Evolutionary conservation across 768 basidiomycete genomes (phyloP), one percentile per base, ranked within the genome.

Genomic region (Lactarius sanguifluus): DNA sequence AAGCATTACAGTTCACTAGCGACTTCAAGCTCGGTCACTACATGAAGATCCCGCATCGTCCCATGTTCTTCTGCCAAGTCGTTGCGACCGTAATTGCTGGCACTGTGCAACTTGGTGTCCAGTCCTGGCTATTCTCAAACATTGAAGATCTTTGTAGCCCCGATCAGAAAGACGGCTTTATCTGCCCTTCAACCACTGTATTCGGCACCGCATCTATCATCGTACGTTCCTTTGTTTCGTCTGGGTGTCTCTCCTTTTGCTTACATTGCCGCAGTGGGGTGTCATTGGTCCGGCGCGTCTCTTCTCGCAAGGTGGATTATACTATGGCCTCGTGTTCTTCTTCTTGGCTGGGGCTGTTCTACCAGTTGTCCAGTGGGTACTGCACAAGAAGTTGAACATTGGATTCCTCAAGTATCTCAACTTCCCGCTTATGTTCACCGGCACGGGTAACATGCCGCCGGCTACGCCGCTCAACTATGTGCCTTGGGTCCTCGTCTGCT

Each of bases 121-220:
- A 92, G 71, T 76, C 81, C 0, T 94, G 90, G 89, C 84, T 88
- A 84, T 88, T 89, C 80, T 82, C 82, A 68, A 86, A 89, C 76
- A 85, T 91, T 71, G 75, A 79, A 18, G 81, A 81, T 40, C 84
- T 91, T 74, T 91, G 90, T 74, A 70, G 70, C 16, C 72, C 79
- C 6, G 65, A 77, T 62, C 85, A 89, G 74, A 78, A 75, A 70
- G 82, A 87, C 67, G 83, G 84, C 23, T 92, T 91, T 76, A 87
- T 84, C 62, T 92, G 91, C 74, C 89, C 90, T 0, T 75, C 65
- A 15, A 88, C 88, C 6, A 79, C 86, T 66, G 88, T 91, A 9
- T 92, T 93, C 74, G 90, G 89, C 43, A 90, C 89, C 2, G 91
- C 91, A 25, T 86, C 85, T 65, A 83, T 94, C 68, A 83, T 93